Base-by-base conservation (phyloP, 1,139 yeast species). In the Kodamaea ohmeri region DNA sequence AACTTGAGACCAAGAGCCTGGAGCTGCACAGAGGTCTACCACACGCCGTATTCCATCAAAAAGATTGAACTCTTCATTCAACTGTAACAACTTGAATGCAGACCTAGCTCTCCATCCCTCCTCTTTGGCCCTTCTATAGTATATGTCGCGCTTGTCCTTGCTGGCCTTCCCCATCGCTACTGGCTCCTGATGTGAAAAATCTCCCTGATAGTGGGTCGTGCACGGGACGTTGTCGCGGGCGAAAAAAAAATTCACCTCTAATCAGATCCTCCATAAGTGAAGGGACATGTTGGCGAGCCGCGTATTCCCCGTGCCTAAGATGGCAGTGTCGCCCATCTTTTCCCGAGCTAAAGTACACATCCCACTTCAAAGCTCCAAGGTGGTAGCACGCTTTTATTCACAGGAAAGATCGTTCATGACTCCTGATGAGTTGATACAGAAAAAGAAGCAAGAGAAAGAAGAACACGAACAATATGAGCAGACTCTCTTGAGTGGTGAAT, bases 1-100 rank as follows among this genome's bases (percentile, higher is more conserved):
- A 1, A 92, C 98, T 57, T 92, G 98, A 2, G 96, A 86, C 98
- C 98, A 92, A 4, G 97, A 88, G 1, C 98, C 98, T 1, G 98
- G 98, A 4, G 98, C 98, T 14, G 98, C 98, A 71, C 98, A 92
- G 29, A 92, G 71, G 63, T 92, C 98, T 7, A 92, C 98, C 5
- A 92, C 98, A 49, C 96, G 68, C 32, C 71, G 71, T 26, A 88
- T 78, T 25, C 79, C 85, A 38, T 80, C 72, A 51, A 92, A 84
- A 9, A 92, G 71, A 47, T 83, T 82, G 58, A 92, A 92, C 58
- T 90, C 90, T 41, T 90, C 95, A 55, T 92, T 84, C 32, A 92
- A 65, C 58, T 92, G 98, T 7, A 92, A 71, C 13, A 92, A 73
- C 57, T 92, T 92, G 67, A 87, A 92, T 0, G 98, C 98, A 0